Evolutionary conservation across 2,329 filamentous ascomycete species (phyloP), one percentile per base, ranked within the genome.

Genomic region (Penicillium sp.): DNA sequence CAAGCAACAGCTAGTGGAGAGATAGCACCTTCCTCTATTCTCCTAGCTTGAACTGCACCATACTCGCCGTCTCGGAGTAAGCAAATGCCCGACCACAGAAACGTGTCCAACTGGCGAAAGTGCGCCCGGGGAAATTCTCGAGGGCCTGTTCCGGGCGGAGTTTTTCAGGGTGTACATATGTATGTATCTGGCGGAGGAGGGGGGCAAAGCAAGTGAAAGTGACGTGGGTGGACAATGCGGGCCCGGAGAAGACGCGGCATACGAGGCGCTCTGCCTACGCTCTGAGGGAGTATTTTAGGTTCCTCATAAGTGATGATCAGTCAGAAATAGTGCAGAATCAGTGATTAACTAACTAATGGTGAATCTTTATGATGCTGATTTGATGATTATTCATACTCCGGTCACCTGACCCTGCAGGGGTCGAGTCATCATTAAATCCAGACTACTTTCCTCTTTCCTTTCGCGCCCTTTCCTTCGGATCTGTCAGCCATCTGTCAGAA

Each of bases 131-230:
- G 35, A 41, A 15, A 41, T 41, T 41, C 79, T 93, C 51, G 81
- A 92, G 62, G 91, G 94, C 72, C 86, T 90, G 67, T 93, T 94
- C 82, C 85, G 91, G 45, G 87, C 87, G 63, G 81, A 88, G 70
- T 94, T 93, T 78, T 94, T 91, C 76, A 79, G 88, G 64, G 86
- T 84, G 51, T 26, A 26, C 26, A 26, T 26, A 26, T 5, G 26
- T 26, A 26, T 6, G 5, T 93, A 94, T 75, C 85, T 93, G 66
- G 83, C 82, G 63, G 67, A 65, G 63, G 67, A 65, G n/a, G 82
- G 94, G 83, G 90, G 89, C 29, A 83, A 88, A 63, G 71, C 71
- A 19, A 69, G 71, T 23, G 67, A 70, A 91, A 46, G 89, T 91
- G 62, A 90, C 88, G 5, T 93, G 84, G 73, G 90, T 94, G 58